Evolutionary conservation across 805 yeast genomes (phyloP), one percentile per base, ranked within the genome.

Genomic region (Scheffersomyces amazonensis): DNA sequence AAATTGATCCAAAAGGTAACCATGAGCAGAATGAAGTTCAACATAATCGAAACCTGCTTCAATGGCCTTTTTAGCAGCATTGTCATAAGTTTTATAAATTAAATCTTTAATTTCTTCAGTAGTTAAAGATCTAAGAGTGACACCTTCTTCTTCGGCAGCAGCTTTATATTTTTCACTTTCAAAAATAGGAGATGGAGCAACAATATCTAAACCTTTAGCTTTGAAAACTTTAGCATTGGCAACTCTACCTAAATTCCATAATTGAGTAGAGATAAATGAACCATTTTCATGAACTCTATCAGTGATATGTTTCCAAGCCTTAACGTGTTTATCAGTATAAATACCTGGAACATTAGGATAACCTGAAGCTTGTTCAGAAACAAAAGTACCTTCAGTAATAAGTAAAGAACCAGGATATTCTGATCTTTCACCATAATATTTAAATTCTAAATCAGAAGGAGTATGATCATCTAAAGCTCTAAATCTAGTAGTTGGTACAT

Each of bases 241-340:
- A 33, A 57, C 64, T 35, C 78, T 58, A 18, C 81, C 81, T 18
- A 77, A 53, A 8, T 58, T 63, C 81, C 81, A 78, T 16, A 80
- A 42, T 59, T 80, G 85, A 25, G 69, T 50, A 31, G 73, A 57
- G 2, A 68, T 52, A 34, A 54, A 64, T 0, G 81, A 68, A 18
- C 55, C 51, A 44, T 73, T 66, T 2, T 47, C 60, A 49, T 76
- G 83, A 16, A 75, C 68, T 10, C 60, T 64, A 18, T 71, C 72
- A 20, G 55, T 55, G 27, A 77, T 64, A 41, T 62, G 56, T 44
- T 64, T 68, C 81, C 83, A 79, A 5, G 68, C 70, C 15, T 49
- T 51, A 11, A 64, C 61, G 44, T 79, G 84, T 16, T 62, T 57
- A 5, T 69, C 68, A 18, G 60, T 67, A 60, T 66, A 69, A 36